phyloP scores from a whole-genome alignment of 2,329 filamentous ascomycete species.

The Pseudopithomyces chartarum region DNA sequence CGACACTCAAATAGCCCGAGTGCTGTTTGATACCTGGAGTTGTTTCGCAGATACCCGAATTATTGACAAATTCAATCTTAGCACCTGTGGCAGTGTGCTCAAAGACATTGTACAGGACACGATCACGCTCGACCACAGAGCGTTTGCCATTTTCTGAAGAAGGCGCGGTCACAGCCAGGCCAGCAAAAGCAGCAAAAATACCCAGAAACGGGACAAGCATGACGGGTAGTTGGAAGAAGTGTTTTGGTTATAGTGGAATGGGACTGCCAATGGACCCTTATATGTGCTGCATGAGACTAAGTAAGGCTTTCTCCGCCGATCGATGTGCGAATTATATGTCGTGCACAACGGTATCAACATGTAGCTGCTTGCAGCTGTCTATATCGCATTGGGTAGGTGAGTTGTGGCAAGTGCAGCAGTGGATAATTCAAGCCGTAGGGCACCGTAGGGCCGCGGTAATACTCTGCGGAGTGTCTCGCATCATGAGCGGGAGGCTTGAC shows the following conservation, averaged over 20 bases:
- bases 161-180: conserved; percentile 19
- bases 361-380: conserved; percentile 10
- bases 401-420: not conserved
- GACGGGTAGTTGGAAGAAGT: not conserved
- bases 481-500: conserved; percentile 8
- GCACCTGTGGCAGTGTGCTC: conserved; percentile 35
- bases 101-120: conserved; percentile 34
- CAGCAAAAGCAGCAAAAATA: conserved; percentile 14
- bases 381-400: conserved; percentile 23
- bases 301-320: not conserved
- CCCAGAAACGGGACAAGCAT: conserved; percentile 23
- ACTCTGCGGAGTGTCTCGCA: conserved; percentile 7
- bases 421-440: conserved; percentile 7
- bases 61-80: conserved; percentile 31
- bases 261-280: not conserved
- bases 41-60: conserved; percentile 58
- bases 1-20: conserved; percentile 58
- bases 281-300: not conserved
- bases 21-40: conserved; percentile 59
- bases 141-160: conserved; percentile 23
- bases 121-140: conserved; percentile 26
- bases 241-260: not conserved
- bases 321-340: conserved; percentile 3
- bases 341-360: conserved; percentile 7
- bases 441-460: conserved; percentile 4